Percentiles rank a stretch among this genome's conserved stretches.
Conservation (phyloP, 2,329 filamentous ascomycete species). For the Aspergillus melleus region DNA sequence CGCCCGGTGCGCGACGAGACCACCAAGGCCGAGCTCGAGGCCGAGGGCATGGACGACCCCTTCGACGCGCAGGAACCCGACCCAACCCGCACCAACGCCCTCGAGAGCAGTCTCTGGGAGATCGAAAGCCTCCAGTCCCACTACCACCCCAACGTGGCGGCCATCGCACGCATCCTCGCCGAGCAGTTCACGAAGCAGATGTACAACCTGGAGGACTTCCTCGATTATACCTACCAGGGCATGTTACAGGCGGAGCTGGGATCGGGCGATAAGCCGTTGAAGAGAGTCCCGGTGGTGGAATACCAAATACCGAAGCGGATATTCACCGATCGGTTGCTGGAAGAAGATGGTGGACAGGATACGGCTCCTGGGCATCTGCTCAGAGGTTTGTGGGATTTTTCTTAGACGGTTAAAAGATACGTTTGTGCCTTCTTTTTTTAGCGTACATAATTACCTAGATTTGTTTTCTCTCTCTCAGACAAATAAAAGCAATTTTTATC, state of each 20-base stretch:
- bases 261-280: constrained; percentile 67
- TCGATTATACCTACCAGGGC: constrained; percentile 81
- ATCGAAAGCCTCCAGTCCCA: constrained; percentile 86
- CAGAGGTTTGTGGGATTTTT: constrained; percentile 42
- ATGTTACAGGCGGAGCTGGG: constrained; percentile 79
- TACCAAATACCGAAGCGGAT: constrained; percentile 91
- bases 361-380: constrained; percentile 38
- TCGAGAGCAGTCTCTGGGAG: constrained; percentile 95
- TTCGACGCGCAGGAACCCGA: constrained; percentile 75
- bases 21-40: constrained; percentile 60
- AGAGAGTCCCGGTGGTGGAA: constrained; percentile 84
- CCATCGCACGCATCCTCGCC: constrained; percentile 86
- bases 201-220: constrained; percentile 95
- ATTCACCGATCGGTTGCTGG: constrained; percentile 52
- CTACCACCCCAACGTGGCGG: constrained; percentile 95
- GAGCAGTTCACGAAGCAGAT: constrained; percentile 96
- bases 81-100: constrained; percentile 80
- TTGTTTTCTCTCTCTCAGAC: not conserved
- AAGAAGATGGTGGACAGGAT: constrained; percentile 42
- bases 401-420: constrained; percentile 7
- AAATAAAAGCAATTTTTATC: not conserved
- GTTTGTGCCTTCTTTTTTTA: constrained; percentile 12
- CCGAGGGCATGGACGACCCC: constrained; percentile 67
- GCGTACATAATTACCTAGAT: constrained; percentile 16
- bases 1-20: constrained; percentile 64